Base-by-base conservation (phyloP, 495 filamentous ascomycete species). In the Neurospora sp. region DNA sequence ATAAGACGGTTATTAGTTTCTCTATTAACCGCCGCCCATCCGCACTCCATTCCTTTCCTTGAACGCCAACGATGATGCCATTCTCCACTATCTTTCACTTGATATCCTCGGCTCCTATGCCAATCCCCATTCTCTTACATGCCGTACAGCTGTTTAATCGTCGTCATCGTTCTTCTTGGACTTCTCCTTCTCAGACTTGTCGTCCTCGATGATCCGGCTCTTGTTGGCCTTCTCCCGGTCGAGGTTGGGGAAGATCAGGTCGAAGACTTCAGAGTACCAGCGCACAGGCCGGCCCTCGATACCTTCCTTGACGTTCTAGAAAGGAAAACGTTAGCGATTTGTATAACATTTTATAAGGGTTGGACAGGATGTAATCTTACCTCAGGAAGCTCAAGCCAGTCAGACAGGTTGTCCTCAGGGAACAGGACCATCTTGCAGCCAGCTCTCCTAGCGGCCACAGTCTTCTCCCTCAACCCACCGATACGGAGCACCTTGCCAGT, bases 351-450 rank as follows among this genome's bases (percentile, higher is more conserved):
- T 1, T n/a, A 12, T 22, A 10, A 35, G 38, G 4, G 27, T 16
- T 40, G 41, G 45, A 48, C 72, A 37, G 31, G 70, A 45, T 68
- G 18, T 37, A 72, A 53, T 82, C 91, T 82, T 85, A 98, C 96
- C 87, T 97, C 93, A 79, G 96, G 96, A 77, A 99, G 87, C 83
- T 99, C 96, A 68, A 98, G 84, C 96, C 96, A 99, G 86, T 99
- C 96, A 53, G 91, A 93, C 84, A 90, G 88, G 84, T 98, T 98
- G 83, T 98, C 96, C 65, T 88, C 85, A 68, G 96, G 96, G 86
- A 99, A 99, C 77, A 99, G 91, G 77, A 99, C 90, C 85, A 89
- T 98, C 84, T 91, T 96, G 73, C 94, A 96, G 72, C 96, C 96
- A 68, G 96, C 96, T 72, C 96, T 87, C 75, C 94, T 88, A 69